These are phyloP conservation scores for Fusarium agapanthi DNA, from an alignment of 2,329 filamentous ascomycete species.

Conservation along the genomic window DNA sequence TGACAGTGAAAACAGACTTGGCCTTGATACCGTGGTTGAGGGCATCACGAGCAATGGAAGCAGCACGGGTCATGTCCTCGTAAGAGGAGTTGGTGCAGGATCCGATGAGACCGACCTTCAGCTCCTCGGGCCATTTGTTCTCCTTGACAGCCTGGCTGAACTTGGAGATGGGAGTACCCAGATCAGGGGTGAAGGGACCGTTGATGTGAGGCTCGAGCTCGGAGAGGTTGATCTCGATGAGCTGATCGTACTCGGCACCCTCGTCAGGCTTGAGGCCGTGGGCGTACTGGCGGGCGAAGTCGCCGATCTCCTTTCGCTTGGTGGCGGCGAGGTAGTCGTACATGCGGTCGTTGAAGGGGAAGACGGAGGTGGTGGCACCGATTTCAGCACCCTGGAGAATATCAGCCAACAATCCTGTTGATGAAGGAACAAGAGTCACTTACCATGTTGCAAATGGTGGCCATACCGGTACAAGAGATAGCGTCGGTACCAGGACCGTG, in stretches of 20 bases:
- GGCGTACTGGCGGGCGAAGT: conserved; percentile 86
- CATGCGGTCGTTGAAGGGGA: conserved; percentile 98
- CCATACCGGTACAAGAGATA: conserved; percentile 90
- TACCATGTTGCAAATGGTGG: conserved; percentile 79
- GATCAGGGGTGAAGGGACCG: conserved; percentile 94
- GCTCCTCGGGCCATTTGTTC: conserved; percentile 89
- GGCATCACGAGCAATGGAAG: conserved; percentile 92
- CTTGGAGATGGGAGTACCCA: conserved; percentile 89
- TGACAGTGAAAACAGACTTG: conserved; percentile 92
- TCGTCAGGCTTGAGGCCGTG: conserved; percentile 87
- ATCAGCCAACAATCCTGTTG: conserved; percentile 15
- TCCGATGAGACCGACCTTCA: conserved; percentile 93
- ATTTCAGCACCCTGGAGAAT: conserved; percentile 65
- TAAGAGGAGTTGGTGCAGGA: conserved; percentile 99
- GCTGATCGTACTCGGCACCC: conserved; percentile 88
- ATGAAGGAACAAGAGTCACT: conserved; percentile 35
- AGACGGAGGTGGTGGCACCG: conserved; percentile 89
- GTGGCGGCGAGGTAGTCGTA: conserved; percentile 94
- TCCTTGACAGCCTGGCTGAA: conserved; percentile 86
- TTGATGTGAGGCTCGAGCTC: conserved; percentile 95
- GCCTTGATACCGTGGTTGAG: conserved; percentile 88
- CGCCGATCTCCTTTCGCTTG: conserved; percentile 88
- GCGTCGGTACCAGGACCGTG: conserved; percentile 64
- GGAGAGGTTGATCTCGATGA: conserved; percentile 90
- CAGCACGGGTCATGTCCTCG: conserved; percentile 96